Conservation (phyloP, 805 yeast genomes). For the Ogataea trehalophila region DNA sequence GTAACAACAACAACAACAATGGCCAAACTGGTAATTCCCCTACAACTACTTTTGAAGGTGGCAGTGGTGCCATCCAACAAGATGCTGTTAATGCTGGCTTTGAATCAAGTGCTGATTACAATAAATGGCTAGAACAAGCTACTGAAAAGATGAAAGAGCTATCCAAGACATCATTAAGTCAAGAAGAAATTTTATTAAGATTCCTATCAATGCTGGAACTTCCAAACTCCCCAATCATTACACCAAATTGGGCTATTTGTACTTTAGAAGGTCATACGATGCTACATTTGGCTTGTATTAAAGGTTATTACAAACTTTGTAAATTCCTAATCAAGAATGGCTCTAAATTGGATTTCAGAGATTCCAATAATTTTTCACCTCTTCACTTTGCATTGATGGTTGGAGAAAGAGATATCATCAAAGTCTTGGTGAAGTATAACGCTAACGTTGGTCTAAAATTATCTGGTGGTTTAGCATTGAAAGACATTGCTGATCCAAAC, state of each 20-base stretch:
- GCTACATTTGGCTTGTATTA: constrained; percentile 77
- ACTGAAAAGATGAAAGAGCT: constrained; percentile 45
- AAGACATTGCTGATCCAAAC: constrained; percentile 37
- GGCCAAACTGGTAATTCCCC: constrained; percentile 13
- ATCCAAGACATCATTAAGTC: constrained; percentile 39
- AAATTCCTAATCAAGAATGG: constrained; percentile 60
- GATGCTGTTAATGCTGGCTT: background rate
- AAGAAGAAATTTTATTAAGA: constrained; percentile 45
- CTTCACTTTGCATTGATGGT: constrained; percentile 78
- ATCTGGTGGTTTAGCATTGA: constrained; percentile 42
- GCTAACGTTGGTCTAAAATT: constrained; percentile 53
- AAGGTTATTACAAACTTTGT: constrained; percentile 62
- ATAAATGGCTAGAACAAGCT: constrained; percentile 50
- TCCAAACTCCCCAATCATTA: constrained; percentile 53
- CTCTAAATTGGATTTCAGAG: constrained; percentile 65
- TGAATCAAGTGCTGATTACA: constrained; percentile 19
- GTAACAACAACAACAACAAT: constrained; percentile 41
- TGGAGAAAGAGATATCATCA: constrained; percentile 67
- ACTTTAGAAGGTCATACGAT: constrained; percentile 83
- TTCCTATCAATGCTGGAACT: constrained; percentile 56
- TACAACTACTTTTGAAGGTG: constrained; percentile 8
- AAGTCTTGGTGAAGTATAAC: constrained; percentile 55
- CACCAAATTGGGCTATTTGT: constrained; percentile 76
- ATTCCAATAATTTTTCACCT: constrained; percentile 80
- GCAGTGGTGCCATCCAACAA: constrained; percentile 13